Conservation (phyloP, 306 rosid genomes). For the Quercus aquifolioides region DNA sequence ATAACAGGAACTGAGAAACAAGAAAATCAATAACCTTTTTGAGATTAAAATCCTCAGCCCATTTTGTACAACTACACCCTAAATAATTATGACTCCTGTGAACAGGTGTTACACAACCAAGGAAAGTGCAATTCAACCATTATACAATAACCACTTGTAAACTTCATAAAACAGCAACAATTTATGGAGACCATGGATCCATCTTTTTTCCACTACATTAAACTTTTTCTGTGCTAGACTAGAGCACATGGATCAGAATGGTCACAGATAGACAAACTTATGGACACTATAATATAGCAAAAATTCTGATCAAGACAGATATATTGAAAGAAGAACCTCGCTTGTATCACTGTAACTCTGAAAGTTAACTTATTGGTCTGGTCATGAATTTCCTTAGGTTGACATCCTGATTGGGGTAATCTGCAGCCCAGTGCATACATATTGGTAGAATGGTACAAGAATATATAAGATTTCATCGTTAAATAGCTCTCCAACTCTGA, state of each 20-base stretch:
- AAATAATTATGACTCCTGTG: neutral
- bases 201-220: neutral
- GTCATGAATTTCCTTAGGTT: neutral
- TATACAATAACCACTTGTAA: neutral
- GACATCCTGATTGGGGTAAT: neutral
- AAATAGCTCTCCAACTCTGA: neutral
- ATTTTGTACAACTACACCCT: neutral
- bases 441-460: neutral
- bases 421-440: no score
- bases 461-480: neutral
- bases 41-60: slow-evolving; percentile 4
- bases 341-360: neutral
- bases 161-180: neutral
- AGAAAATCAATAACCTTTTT: neutral
- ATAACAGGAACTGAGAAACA: neutral
- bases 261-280: neutral
- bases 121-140: neutral
- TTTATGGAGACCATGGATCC: neutral
- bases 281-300: neutral
- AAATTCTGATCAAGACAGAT: neutral
- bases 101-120: neutral
- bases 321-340: neutral
- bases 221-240: neutral
- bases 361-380: neutral
- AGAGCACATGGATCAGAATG: slow-evolving; percentile 1